Conservation (phyloP, 176 grass and related monocot genomes). For the Eleusine indica region DNA sequence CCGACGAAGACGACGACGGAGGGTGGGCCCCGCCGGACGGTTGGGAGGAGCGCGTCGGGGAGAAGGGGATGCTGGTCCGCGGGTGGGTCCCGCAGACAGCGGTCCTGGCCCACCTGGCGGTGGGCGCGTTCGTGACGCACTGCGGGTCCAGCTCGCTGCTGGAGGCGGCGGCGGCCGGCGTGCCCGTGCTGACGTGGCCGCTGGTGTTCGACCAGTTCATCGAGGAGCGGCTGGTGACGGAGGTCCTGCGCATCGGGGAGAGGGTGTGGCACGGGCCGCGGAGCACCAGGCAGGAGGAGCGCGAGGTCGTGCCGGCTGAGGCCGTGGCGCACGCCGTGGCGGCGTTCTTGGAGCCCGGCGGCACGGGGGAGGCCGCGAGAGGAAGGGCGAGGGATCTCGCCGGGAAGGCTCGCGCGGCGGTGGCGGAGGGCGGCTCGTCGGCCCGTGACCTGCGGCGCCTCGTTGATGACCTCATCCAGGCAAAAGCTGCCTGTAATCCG, state of each 20-base stretch:
- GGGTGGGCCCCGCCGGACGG: constrained; percentile 21
- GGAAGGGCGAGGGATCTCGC: constrained; percentile 21
- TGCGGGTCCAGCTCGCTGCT: constrained; percentile 54
- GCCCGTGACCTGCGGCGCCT: constrained; percentile 2
- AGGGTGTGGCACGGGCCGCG: neutral
- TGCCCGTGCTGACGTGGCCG: constrained; percentile 61
- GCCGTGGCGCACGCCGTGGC: constrained; percentile 19
- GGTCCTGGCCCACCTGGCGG: neutral
- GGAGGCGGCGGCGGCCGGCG: constrained; percentile 43
- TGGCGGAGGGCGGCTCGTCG: constrained; percentile 35
- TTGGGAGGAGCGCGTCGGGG: constrained; percentile 23
- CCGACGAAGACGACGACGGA: neutral
- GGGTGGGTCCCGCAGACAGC: neutral
- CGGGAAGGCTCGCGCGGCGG: neutral
- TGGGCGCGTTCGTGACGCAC: constrained; percentile 47
- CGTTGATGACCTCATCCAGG: constrained; percentile 23
- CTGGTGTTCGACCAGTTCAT: constrained; percentile 57
- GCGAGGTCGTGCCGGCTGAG: neutral
- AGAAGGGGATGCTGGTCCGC: neutral
- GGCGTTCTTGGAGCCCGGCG: constrained; percentile 31
- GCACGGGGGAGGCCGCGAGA: constrained; percentile 16
- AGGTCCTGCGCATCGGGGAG: constrained; percentile 12
- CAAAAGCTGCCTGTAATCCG: neutral
- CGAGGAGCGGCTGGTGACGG: constrained; percentile 46
- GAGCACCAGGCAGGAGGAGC: constrained; percentile 14